A percentile compares a stretch with the other conserved stretches of the same genome.
These are phyloP conservation scores for Mycosarcoma maydis DNA, from an alignment of 1,284 basidiomycete species.

Conservation along the genomic window DNA sequence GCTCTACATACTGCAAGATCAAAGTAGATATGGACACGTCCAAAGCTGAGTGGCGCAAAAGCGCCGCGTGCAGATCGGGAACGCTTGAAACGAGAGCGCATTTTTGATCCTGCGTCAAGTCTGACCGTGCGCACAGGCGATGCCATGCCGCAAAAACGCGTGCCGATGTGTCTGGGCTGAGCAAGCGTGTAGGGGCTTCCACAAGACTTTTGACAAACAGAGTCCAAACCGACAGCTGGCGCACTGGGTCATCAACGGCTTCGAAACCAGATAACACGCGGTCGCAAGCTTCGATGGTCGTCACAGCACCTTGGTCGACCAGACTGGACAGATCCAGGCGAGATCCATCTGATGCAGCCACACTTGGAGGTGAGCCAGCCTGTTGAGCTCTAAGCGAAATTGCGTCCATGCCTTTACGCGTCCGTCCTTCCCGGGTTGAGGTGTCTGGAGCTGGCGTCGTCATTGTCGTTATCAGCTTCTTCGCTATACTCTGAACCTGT, in stretches of 20 bases:
- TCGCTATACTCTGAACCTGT: constrained; percentile 13
- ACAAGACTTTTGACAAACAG: constrained; percentile 19
- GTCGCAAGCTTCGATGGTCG: neutral
- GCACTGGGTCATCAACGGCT: neutral
- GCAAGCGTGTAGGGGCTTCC: constrained; percentile 2
- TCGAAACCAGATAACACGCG: constrained; percentile 5
- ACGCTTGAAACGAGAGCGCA: constrained; percentile 4
- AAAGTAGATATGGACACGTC: neutral
- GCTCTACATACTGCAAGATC: constrained; percentile 14
- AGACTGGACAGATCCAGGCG: neutral
- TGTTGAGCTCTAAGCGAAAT: no score
- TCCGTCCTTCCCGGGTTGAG: no score
- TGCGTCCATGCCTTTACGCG: no score
- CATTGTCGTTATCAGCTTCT: constrained; percentile 1
- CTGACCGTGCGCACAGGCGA: neutral
- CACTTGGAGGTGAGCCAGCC: neutral
- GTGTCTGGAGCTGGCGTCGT: neutral
- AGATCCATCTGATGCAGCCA: neutral
- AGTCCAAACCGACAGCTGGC: constrained; percentile 8
- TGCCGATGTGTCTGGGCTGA: neutral
- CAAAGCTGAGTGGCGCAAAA: constrained; percentile 2
- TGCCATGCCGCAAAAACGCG: neutral
- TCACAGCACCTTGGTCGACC: neutral
- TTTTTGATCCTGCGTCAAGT: constrained; percentile 8
- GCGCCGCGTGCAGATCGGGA: constrained; percentile 16